Conservation (phyloP, 345 rosid genomes). For the Citrus glauca region DNA sequence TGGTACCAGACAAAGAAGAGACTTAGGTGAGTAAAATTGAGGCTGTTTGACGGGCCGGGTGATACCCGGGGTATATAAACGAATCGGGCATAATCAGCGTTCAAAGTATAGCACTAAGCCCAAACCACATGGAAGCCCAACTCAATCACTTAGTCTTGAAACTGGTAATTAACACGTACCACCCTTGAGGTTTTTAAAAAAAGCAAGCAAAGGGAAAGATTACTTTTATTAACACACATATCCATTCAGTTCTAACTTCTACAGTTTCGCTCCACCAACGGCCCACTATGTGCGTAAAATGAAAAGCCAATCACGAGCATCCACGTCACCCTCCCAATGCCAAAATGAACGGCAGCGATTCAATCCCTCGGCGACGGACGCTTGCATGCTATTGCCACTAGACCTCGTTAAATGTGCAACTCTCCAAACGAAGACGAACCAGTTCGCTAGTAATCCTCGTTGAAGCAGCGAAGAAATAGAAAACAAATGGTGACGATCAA, state of each 20-base stretch:
- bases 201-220: too few species aligned
- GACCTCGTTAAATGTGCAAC: neutral
- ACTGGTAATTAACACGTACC: too few species aligned
- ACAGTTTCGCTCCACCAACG: neutral
- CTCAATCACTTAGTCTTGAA: neutral
- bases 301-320: slow-evolving; percentile 8
- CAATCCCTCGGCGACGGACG: neutral
- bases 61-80: neutral
- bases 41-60: neutral
- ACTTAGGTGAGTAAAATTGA: neutral
- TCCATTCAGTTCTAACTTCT: too few species aligned
- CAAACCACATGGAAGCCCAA: neutral
- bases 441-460: neutral
- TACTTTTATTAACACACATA: neutral
- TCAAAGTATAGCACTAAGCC: too few species aligned
- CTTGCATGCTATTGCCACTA: neutral
- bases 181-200: too few species aligned
- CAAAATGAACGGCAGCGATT: slow-evolving; percentile 20
- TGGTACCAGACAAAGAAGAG: too few species aligned
- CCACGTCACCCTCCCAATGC: neutral
- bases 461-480: neutral
- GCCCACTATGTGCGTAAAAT: neutral
- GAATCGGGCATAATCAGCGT: neutral
- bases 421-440: neutral
- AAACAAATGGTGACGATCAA: slow-evolving; percentile 30